Evolutionary conservation across 176 grass and related monocot species (phyloP), one percentile per base, ranked within the genome.

Genomic region (Phyllostachys edulis): DNA sequence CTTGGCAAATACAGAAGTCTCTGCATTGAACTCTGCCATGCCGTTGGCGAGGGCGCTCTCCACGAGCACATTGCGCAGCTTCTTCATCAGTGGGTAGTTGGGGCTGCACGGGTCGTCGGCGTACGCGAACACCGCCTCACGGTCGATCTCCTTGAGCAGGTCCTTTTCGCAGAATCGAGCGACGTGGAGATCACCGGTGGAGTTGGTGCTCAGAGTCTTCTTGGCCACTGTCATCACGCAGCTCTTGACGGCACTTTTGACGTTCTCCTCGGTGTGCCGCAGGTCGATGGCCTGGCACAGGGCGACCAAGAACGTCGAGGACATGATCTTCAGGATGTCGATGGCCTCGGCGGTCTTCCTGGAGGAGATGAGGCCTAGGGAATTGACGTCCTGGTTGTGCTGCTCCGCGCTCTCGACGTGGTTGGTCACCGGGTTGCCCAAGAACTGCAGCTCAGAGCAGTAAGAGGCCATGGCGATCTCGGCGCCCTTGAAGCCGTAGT

Each of bases 311-410:
- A 87, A 96, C 6, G 94, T 96, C 8, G 91, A 96, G 1, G 84
- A 86, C 95, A 97, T 97, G 56, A 97, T 87, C 86, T 97, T 97
- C 57, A 97, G 71, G 41, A 97, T 82, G n/a, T 97, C 95, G 10
- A 97, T 41, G 15, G 95, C 95, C 86, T 97, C 95, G 1, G 88
- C 92, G 4, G 95, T 97, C 86, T 97, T 97, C 92, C 92, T 67
- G 60, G 95, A 89, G 2, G 95, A 97, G 92, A 97, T 93, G 51
- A 97, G 85, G 0, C 95, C 95, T 1, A 97, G 86, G 0, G 95
- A 97, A 84, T 97, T 97, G 8, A 97, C 95, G 23, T 97, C 95
- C 87, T 97, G 95, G 86, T 97, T 97, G 87, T 97, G 95, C 81
- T 97, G 95, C 88, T 97, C 95, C 11, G 95, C 95, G 76, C 95